Evolutionary conservation across 1,284 basidiomycete species (phyloP), one percentile per base, ranked within the genome.

Genomic region (Ceratorhiza oryzae-sativae): DNA sequence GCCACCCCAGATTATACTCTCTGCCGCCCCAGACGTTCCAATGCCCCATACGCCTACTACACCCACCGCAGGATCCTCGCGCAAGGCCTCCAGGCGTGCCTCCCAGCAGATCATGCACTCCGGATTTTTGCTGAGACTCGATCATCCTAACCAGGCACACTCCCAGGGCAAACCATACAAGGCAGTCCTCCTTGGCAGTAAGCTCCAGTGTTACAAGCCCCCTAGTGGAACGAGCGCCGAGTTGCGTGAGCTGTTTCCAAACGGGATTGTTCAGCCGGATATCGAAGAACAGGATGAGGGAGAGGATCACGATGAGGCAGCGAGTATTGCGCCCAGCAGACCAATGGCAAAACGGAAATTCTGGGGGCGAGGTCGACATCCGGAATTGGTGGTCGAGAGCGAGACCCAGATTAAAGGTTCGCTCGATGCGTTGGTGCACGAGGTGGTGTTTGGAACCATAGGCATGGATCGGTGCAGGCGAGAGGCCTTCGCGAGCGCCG

Each of bases 141-240:
- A n/a, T 77, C 80, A 42, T 79, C 79, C 8, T 79, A 78, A 75
- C 77, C 61, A 77, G 75, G 81, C 1, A 72, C 56, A 59, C 27
- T 61, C 46, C 56, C 59, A 20, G 41, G 94, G 93, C 91, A 94
- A 94, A 78, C 86, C 91, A 5, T 92, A 87, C 81, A 93, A 93
- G 80, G 84, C 90, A 45, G 88, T 92, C 74, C 80, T 94, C 20
- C 90, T 91, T 76, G 92, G 92, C 2, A 87, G 89, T 13, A 94
- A 94, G 78, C 76, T 94, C 63, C 89, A 90, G 78, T 90, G 94
- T 76, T 93, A 91, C 78, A 94, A 94, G 77, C 87, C 90, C 0
- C 90, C 92, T 0, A 82, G 84, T 42, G 92, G 94, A 75, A 82
- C 88, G 55, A 81, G 80, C 34, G 80, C 83, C 1, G 88, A 84